These are phyloP conservation scores for Erodium trifolium DNA, from an alignment of 441 rosid genomes.

Conservation along the genomic window DNA sequence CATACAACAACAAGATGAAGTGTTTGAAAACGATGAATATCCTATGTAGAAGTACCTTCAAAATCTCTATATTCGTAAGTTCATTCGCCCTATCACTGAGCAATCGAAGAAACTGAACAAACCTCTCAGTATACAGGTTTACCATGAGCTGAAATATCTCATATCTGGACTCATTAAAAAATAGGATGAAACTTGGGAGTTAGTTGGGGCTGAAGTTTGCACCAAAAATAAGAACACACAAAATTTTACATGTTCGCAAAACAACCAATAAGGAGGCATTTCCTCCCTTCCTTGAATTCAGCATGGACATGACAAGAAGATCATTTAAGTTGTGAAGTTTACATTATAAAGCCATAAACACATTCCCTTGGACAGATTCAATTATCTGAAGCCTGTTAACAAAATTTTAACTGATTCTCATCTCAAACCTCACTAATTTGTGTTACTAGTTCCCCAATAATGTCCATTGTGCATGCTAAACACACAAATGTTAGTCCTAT, in stretches of 20 bases:
- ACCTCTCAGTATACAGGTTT: constrained; percentile 95
- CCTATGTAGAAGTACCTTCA: constrained; percentile 51
- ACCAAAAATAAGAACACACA: neutral
- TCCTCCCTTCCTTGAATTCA: neutral
- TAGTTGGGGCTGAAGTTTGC: neutral
- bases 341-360: neutral
- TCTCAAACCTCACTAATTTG: neutral
- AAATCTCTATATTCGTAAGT: constrained; percentile 87
- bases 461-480: too few species aligned
- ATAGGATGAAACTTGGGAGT: neutral
- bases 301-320: neutral
- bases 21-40: constrained; percentile 11
- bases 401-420: neutral
- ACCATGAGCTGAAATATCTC: constrained; percentile 99
- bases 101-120: constrained; percentile 95
- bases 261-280: constrained; percentile 1
- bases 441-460: too few species aligned
- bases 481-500: too few species aligned
- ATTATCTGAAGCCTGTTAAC: neutral
- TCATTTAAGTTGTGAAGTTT: neutral
- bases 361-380: neutral
- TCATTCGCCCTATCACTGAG: constrained; percentile 89
- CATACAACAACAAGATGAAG: constrained; percentile 9
- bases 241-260: neutral
- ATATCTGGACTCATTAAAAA: constrained; percentile 52